Evolutionary conservation across 176 grass and related monocot species (phyloP).

Genomic region (Cenchrus americanus): DNA sequence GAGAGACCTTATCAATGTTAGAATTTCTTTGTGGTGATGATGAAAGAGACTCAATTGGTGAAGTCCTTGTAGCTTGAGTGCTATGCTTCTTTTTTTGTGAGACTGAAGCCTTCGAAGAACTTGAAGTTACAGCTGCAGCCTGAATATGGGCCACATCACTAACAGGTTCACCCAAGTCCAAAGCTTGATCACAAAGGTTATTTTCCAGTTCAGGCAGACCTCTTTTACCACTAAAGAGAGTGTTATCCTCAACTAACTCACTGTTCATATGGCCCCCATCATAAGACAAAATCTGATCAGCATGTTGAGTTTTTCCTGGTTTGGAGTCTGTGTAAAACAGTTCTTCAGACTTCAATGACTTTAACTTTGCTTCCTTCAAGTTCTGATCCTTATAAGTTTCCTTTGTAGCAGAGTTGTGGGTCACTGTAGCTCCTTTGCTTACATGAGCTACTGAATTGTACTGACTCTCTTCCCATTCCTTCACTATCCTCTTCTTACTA

Average conservation of each 20-base stretch:
- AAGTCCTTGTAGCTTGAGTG: conserved; percentile 56
- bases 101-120: conserved; percentile 75
- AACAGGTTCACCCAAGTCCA: conserved; percentile 44
- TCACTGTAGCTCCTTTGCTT: conserved; percentile 38
- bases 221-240: conserved; percentile 49
- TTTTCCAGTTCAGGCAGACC: conserved; percentile 43
- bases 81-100: conserved; percentile 65
- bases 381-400: conserved; percentile 49
- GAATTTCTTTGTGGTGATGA: conserved; percentile 71
- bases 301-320: conserved; percentile 36
- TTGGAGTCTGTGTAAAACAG: conserved; percentile 41
- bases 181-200: conserved; percentile 42
- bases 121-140: conserved; percentile 63
- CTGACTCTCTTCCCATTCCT: conserved; percentile 72
- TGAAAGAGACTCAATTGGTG: conserved; percentile 67
- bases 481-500: conserved; percentile 74
- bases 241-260: conserved; percentile 50
- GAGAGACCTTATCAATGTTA: conserved; percentile 59
- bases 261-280: conserved; percentile 39
- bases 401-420: conserved; percentile 41
- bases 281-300: conserved; percentile 45
- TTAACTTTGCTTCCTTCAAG: conserved; percentile 56
- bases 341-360: conserved; percentile 50
- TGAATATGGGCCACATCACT: conserved; percentile 56
- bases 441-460: conserved; percentile 48